Conservation (phyloP, 116 monocot species). For the Trichopus zeylanicus region DNA sequence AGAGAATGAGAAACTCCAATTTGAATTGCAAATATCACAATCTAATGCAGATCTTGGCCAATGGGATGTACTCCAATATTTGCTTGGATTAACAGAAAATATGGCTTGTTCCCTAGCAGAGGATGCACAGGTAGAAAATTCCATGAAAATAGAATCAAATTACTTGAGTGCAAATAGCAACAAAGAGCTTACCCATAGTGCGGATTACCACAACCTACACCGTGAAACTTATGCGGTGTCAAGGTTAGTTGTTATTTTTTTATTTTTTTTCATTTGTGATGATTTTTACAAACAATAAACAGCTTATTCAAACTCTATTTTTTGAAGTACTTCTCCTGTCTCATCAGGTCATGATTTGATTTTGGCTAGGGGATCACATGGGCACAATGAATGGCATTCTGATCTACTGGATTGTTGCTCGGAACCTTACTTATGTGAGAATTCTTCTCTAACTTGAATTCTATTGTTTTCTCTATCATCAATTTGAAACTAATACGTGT, state of each 20-base stretch:
- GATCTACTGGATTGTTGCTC: constrained; percentile 85
- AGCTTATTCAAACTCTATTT: too few species aligned
- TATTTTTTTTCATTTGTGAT: too few species aligned
- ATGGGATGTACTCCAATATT: constrained; percentile 73
- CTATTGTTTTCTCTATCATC: not conserved
- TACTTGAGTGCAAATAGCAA: constrained; percentile 15
- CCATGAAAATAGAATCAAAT: constrained; percentile 28
- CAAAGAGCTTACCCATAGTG: constrained; percentile 14
- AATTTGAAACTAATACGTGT: not conserved
- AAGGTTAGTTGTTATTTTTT: constrained; percentile 25
- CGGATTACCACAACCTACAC: constrained; percentile 22
- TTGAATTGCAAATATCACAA: constrained; percentile 80
- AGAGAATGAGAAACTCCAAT: constrained; percentile 81
- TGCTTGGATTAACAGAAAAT: constrained; percentile 71
- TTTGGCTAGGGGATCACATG: constrained; percentile 12
- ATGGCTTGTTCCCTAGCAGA: constrained; percentile 44
- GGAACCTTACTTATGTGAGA: constrained; percentile 74
- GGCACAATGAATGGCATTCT: constrained; percentile 63
- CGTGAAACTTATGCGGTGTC: constrained; percentile 18
- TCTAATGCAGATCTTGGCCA: constrained; percentile 52
- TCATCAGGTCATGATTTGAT: constrained; percentile 45
- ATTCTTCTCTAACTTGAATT: not conserved
- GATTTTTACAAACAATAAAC: too few species aligned
- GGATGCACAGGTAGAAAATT: constrained; percentile 9
- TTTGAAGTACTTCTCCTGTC: constrained; percentile 35